A percentile compares a stretch with the other conserved stretches of the same genome.
phyloP scores from a whole-genome alignment of 2,329 filamentous ascomycete species.

The Alternaria brassicae region DNA sequence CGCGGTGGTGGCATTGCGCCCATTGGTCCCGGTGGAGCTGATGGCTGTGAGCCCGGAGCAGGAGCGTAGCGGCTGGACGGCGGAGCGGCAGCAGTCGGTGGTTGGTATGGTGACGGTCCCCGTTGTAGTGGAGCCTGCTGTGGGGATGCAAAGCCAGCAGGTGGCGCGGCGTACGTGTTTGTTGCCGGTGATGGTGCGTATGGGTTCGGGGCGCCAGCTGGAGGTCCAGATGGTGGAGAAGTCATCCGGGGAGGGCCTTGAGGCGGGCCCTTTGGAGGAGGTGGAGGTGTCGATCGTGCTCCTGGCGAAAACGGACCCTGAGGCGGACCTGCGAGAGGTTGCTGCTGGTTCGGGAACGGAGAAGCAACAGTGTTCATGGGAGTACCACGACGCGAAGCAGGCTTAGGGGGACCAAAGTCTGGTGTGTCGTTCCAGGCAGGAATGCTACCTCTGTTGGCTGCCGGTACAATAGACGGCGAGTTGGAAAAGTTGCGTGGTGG shows the following conservation, averaged over 20 bases:
- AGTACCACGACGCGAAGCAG: constrained; percentile 75
- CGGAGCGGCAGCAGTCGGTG: constrained; percentile 73
- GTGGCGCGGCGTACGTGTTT: constrained; percentile 65
- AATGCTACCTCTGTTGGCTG: constrained; percentile 73
- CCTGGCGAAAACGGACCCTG: constrained; percentile 66
- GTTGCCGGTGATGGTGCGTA: constrained; percentile 66
- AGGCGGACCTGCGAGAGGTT: constrained; percentile 59
- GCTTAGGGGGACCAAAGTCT: constrained; percentile 71
- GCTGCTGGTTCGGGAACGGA: constrained; percentile 72
- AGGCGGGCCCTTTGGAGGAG: constrained; percentile 76
- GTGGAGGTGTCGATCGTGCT: constrained; percentile 72
- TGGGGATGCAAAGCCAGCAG: constrained; percentile 55
- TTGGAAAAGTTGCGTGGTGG: constrained; percentile 71
- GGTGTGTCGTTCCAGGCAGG: constrained; percentile 96
- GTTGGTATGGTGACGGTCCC: constrained; percentile 85
- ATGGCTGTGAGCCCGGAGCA: constrained; percentile 65
- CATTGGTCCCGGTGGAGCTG: constrained; percentile 36
- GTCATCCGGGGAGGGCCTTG: constrained; percentile 62
- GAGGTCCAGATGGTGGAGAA: constrained; percentile 69
- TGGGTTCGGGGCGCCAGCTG: constrained; percentile 61
- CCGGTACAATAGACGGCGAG: constrained; percentile 67
- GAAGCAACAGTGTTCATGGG: constrained; percentile 75
- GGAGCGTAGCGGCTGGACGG: constrained; percentile 68
- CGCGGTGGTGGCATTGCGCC: constrained; percentile 51
- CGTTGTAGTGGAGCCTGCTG: constrained; percentile 69